Evolutionary conservation across 768 basidiomycete genomes (phyloP).

Genomic region (Boletus rubescentipes): DNA sequence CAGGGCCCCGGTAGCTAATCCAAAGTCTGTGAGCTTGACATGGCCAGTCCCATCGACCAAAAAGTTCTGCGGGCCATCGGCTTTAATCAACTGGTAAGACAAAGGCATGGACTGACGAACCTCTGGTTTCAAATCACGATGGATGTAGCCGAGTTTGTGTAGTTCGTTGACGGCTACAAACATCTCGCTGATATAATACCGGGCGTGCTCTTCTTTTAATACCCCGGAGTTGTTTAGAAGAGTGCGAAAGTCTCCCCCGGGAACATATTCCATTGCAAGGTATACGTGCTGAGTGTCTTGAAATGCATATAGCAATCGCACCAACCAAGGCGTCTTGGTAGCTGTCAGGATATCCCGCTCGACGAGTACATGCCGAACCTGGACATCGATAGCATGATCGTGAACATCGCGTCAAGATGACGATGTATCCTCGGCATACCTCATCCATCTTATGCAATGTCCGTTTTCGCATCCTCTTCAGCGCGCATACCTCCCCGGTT

Average conservation of each 20-base stretch:
- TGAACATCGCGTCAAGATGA: neutral
- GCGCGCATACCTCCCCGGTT: constrained; percentile 92
- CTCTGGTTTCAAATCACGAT: constrained; percentile 97
- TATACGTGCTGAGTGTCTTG: constrained; percentile 91
- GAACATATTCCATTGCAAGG: constrained; percentile 99
- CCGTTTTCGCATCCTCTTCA: constrained; percentile 96
- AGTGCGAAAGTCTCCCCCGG: constrained; percentile 97
- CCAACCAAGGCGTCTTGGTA: constrained; percentile 97
- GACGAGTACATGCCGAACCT: constrained; percentile 97
- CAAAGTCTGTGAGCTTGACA: constrained; percentile 97
- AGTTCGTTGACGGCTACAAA: constrained; percentile 91
- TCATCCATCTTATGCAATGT: constrained; percentile 99
- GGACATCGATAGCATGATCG: neutral
- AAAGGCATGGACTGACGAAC: constrained; percentile 40
- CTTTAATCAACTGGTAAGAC: neutral
- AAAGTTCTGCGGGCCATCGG: constrained; percentile 68
- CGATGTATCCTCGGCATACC: constrained; percentile 40
- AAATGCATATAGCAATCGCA: constrained; percentile 92
- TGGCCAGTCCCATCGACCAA: constrained; percentile 93
- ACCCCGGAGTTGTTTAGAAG: constrained; percentile 97
- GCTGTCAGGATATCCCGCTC: constrained; percentile 97
- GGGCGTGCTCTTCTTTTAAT: constrained; percentile 93
- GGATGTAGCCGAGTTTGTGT: constrained; percentile 97
- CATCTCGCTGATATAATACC: constrained; percentile 98
- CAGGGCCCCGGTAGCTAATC: constrained; percentile 92